Evolutionary conservation across 768 basidiomycete genomes (phyloP), one percentile per base, ranked within the genome.

Genomic region (Tricholoma sp.): DNA sequence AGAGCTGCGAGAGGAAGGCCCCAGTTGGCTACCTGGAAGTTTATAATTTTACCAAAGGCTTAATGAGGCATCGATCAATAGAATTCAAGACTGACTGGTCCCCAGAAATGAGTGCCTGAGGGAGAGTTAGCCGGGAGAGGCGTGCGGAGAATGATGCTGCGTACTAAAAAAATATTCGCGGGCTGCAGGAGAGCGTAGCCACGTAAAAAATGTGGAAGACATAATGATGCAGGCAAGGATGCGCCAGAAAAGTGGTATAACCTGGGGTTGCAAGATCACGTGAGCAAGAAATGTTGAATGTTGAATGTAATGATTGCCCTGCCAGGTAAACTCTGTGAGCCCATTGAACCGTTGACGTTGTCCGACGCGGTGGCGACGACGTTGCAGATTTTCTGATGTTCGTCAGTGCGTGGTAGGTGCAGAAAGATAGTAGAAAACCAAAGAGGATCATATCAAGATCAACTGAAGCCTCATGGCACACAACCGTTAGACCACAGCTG

Each of bases 41-140:
- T 35, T 59, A 24, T 31, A 37, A 12, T 37, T 43, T 53, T 51
- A 49, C 39, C 46, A 29, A 54, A 45, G 47, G 21, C 34, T 31
- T 52, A 31, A 31, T n/a, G 52, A 24, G 57, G 53, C 55, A 35
- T 24, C 16, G 32, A 52, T 39, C 4, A 5, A 46, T 22, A 45
- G 5, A 51, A 57, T 57, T 58, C 31, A 43, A 64, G n/a, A 85
- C 91, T 70, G 60, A 96, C 94, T 59, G 94, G 94, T 64, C 94
- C 94, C 94, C 94, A 97, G 78, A 97, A 97, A 73, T 97, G 94
- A 61, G 94, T 97, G 68, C 94, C 94, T 96, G 57, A 31, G 55
- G 50, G 58, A 58, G 27, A 55, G 24, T 56, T 29, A 61, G 37
- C 37, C 35, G 51, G 24, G 34, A 57, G 16, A 50, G 58, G 58